Evolutionary conservation across 306 rosid genomes (phyloP).

Genomic region (Prunus padus): DNA sequence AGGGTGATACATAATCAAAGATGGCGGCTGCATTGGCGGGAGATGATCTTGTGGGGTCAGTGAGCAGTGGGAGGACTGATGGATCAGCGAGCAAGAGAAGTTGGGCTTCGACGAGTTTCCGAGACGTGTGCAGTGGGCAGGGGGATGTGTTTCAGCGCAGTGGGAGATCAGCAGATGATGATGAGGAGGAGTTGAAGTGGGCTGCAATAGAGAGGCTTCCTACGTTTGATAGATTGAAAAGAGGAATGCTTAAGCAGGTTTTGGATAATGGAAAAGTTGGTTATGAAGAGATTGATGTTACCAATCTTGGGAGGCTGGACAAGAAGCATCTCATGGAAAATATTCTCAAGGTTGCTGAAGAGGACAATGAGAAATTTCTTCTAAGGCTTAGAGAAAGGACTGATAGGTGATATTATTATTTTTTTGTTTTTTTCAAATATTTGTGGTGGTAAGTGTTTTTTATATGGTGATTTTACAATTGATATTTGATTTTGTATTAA

Average conservation of each 20-base stretch:
- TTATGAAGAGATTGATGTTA: slow-evolving; percentile 39
- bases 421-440: neutral
- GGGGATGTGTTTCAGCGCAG: slow-evolving; percentile 27
- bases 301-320: slow-evolving; percentile 40
- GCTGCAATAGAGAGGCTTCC: slow-evolving; percentile 71
- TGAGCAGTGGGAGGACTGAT: slow-evolving; percentile 39
- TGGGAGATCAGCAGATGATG: slow-evolving; percentile 17
- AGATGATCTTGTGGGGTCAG: slow-evolving; percentile 27
- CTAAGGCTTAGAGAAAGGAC: slow-evolving; percentile 43
- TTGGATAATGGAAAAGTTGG: slow-evolving; percentile 28
- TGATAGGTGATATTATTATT: slow-evolving; percentile 32
- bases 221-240: slow-evolving; percentile 54
- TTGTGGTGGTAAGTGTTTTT: neutral
- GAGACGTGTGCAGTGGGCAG: neutral
- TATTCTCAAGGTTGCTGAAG: slow-evolving; percentile 38
- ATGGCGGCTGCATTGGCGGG: slow-evolving; percentile 26
- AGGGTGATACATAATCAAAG: too few species aligned
- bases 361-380: slow-evolving; percentile 61
- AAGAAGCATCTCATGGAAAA: slow-evolving; percentile 41
- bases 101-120: slow-evolving; percentile 32
- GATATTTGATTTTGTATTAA: neutral
- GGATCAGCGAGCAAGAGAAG: slow-evolving; percentile 47
- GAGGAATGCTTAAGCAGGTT: slow-evolving; percentile 42
- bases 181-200: slow-evolving; percentile 65
- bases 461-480: neutral